phyloP scores from a whole-genome alignment of 1,284 basidiomycete genomes.

The Ganoderma leucocontextum region DNA sequence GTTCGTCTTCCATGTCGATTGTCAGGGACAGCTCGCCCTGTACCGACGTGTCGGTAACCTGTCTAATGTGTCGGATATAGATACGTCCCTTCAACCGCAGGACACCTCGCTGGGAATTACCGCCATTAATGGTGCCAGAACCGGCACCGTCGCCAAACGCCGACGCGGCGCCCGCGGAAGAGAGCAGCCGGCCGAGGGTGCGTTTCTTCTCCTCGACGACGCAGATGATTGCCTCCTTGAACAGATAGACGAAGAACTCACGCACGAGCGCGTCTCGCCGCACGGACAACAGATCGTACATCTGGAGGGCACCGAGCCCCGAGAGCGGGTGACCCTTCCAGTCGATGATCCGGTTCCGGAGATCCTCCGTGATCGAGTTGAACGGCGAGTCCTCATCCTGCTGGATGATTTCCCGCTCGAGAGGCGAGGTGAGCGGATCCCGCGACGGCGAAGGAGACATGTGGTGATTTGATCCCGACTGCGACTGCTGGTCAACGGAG shows the following conservation, averaged over 20 bases:
- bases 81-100: constrained; percentile 94
- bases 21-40: constrained; percentile 88
- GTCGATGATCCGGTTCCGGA: constrained; percentile 88
- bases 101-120: constrained; percentile 70
- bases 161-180: constrained; percentile 53
- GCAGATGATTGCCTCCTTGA: constrained; percentile 96
- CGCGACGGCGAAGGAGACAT: constrained; percentile 40
- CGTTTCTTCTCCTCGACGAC: constrained; percentile 94
- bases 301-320: constrained; percentile 86
- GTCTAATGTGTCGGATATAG: constrained; percentile 92
- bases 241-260: constrained; percentile 95
- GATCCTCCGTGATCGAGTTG: constrained; percentile 83
- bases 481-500: constrained; percentile 34
- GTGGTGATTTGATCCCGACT: constrained; percentile 27
- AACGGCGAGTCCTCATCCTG: constrained; percentile 72
- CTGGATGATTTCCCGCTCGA: constrained; percentile 31
- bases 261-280: constrained; percentile 87
- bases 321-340: constrained; percentile 93
- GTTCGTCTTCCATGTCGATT: constrained; percentile 95
- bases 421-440: constrained; percentile 32
- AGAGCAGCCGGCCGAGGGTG: constrained; percentile 74
- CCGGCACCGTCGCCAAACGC: constrained; percentile 52
- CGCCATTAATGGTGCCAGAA: constrained; percentile 50
- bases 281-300: constrained; percentile 92
- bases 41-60: constrained; percentile 81